Percentiles rank a stretch among this genome's conserved stretches.
Conservation (phyloP, 176 grass and related monocot genomes). For the sorghum (Sorghum bicolor) region Sorghum_bicolor_NCBIv3 NC_012870.2:26613501-26614000, state of each 20-base stretch:
- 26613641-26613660: not conserved
- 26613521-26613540: not conserved
- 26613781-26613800: not conserved
- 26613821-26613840: not conserved
- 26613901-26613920: not conserved
- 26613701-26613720: not conserved
- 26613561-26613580: not conserved
- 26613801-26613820: not conserved
- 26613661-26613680: not conserved
- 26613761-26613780: not conserved
- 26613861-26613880: not conserved
- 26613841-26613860: not conserved
- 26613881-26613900: not conserved
- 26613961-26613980: slow-evolving; percentile 76
- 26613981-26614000: slow-evolving; percentile 68
- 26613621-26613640: not conserved
- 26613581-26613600: not conserved
- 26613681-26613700: not conserved
- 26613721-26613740: not conserved
- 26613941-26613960: slow-evolving; percentile 63
- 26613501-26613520: not conserved
- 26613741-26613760: not conserved
- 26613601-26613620: not conserved
- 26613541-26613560: not conserved
- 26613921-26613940: not conserved